phyloP scores from a whole-genome alignment of 345 rosid species.

The Rhizophora mangle region DNA sequence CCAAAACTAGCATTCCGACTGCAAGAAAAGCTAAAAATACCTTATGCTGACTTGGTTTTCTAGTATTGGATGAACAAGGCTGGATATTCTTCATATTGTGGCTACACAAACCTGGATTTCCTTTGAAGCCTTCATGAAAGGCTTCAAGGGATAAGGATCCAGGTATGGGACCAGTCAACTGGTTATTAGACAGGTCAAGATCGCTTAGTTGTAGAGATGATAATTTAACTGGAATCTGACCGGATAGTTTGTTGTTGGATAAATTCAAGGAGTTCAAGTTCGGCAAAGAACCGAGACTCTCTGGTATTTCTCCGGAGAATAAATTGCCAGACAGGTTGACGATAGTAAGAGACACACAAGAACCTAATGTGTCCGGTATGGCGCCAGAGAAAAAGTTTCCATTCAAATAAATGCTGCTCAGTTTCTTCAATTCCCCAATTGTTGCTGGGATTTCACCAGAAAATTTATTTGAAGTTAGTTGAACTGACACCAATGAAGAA shows the following conservation, averaged over 20 bases:
- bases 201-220: constrained; percentile 56
- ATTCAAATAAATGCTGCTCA: constrained; percentile 43
- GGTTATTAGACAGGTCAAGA: constrained; percentile 75
- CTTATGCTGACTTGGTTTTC: constrained; percentile 22
- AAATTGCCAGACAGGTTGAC: constrained; percentile 59
- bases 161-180: constrained; percentile 60
- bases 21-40: constrained; percentile 42
- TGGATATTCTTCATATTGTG: constrained; percentile 33
- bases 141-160: constrained; percentile 37
- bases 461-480: constrained; percentile 47
- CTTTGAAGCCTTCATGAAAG: constrained; percentile 47
- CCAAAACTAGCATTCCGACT: constrained; percentile 34
- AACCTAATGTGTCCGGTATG: constrained; percentile 58
- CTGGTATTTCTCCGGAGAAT: constrained; percentile 63
- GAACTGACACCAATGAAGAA: constrained; percentile 49
- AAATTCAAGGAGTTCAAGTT: constrained; percentile 65
- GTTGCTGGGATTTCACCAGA: constrained; percentile 51
- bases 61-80: constrained; percentile 40
- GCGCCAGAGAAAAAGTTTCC: constrained; percentile 52
- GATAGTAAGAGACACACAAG: constrained; percentile 44
- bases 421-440: constrained; percentile 52
- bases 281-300: constrained; percentile 41
- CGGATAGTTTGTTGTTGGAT: constrained; percentile 65
- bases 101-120: constrained; percentile 67
- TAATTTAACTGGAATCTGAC: constrained; percentile 54